These are phyloP conservation scores for Rhodotorula sp. DNA, from an alignment of 1,284 basidiomycete genomes.

Conservation along the genomic window DNA sequence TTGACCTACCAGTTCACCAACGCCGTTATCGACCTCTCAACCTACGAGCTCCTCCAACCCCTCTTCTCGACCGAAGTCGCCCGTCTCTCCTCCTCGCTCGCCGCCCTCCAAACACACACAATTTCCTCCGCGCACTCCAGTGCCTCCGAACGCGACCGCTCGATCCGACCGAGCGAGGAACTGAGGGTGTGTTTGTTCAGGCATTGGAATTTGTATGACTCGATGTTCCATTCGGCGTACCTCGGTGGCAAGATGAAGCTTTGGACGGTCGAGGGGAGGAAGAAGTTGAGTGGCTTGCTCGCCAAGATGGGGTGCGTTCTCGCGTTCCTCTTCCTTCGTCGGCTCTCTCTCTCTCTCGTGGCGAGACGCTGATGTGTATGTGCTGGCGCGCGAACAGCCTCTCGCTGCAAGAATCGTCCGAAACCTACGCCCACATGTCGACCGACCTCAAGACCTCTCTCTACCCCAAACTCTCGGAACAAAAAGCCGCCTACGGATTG, in stretches of 20 bases:
- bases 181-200: slow-evolving; percentile 90
- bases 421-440: slow-evolving; percentile 93
- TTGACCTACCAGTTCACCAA: slow-evolving; percentile 89
- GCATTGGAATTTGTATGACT: slow-evolving; percentile 96
- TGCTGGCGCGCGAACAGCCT: neutral
- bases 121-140: slow-evolving; percentile 8
- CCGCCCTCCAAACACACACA: slow-evolving; percentile 26
- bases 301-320: slow-evolving; percentile 93
- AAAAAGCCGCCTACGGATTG: slow-evolving; percentile 95
- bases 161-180: slow-evolving; percentile 77
- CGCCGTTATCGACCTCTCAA: slow-evolving; percentile 78
- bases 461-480: slow-evolving; percentile 75
- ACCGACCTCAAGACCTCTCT: slow-evolving; percentile 85
- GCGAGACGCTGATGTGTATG: slow-evolving; percentile 4
- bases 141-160: slow-evolving; percentile 60
- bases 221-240: slow-evolving; percentile 97
- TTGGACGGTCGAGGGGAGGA: slow-evolving; percentile 91
- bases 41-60: slow-evolving; percentile 76
- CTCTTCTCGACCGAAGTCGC: slow-evolving; percentile 85
- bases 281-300: slow-evolving; percentile 81
- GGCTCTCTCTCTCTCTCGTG: neutral
- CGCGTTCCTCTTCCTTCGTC: too few relatives aligned
- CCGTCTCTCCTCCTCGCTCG: slow-evolving; percentile 66
- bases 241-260: slow-evolving; percentile 91
- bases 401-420: slow-evolving; percentile 83